phyloP scores from a whole-genome alignment of 768 basidiomycete genomes.

The Trametes coccinea region DNA sequence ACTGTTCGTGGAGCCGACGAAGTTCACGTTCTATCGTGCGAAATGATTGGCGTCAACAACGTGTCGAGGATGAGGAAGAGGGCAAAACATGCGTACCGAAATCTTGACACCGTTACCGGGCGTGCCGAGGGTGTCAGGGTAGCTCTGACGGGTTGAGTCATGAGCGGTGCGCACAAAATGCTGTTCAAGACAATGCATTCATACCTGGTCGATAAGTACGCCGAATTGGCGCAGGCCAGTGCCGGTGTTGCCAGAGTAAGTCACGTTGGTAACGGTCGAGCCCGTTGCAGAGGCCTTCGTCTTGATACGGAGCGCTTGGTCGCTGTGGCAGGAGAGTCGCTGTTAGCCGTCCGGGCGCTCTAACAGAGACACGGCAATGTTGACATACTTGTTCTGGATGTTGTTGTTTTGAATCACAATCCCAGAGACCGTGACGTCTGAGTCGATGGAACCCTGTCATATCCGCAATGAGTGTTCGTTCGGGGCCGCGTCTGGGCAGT shows the following conservation, averaged over 20 bases:
- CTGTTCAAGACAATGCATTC: too few relatives aligned
- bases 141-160: conserved; percentile 43
- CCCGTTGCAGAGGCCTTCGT: conserved; percentile 46
- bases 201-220: conserved; percentile 59
- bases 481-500: too few relatives aligned
- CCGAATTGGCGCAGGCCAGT: conserved; percentile 51
- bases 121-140: conserved; percentile 50
- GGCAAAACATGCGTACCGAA: conserved; percentile 46
- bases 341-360: background rate
- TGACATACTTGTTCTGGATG: conserved; percentile 53
- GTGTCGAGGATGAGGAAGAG: background rate
- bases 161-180: too few relatives aligned
- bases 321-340: conserved; percentile 31
- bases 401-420: conserved; percentile 53
- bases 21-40: conserved; percentile 46
- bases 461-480: background rate
- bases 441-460: conserved; percentile 57
- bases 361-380: background rate
- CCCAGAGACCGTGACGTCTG: conserved; percentile 45
- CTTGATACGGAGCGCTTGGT: conserved; percentile 64
- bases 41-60: too few relatives aligned
- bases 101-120: conserved; percentile 59
- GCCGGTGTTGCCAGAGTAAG: conserved; percentile 55
- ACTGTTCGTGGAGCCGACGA: conserved; percentile 41
- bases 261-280: conserved; percentile 50